These are phyloP conservation scores for Cyberlindnera mycetangii DNA, from an alignment of 805 yeast species.

Conservation along the genomic window DNA sequence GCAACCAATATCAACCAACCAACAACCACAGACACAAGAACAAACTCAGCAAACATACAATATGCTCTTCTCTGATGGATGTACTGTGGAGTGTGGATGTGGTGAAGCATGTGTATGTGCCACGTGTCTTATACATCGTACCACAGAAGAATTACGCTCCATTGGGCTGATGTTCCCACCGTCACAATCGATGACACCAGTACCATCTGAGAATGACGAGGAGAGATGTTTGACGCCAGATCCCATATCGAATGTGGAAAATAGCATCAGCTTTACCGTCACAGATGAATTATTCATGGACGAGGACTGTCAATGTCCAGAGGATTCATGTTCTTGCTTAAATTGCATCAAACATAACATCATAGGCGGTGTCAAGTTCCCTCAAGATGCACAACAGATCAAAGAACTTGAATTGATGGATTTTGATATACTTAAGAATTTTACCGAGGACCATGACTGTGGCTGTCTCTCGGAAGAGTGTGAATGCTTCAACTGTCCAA, in stretches of 20 bases:
- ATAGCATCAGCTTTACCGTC: slow-evolving; percentile 4
- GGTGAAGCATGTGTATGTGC: slow-evolving; percentile 27
- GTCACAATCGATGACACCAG: slow-evolving; percentile 2
- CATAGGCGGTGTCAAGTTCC: slow-evolving; percentile 21
- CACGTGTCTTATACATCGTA: slow-evolving; percentile 28
- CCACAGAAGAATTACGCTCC: slow-evolving; percentile 24
- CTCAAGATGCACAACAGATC: slow-evolving; percentile 13
- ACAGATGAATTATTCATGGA: slow-evolving; percentile 7
- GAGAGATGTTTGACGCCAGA: neutral
- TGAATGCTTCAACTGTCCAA: slow-evolving; percentile 22
- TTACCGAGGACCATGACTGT: slow-evolving; percentile 20
- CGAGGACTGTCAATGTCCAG: slow-evolving; percentile 9
- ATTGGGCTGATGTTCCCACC: slow-evolving; percentile 23
- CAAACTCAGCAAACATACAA: slow-evolving; percentile 13
- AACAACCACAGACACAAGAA: neutral
- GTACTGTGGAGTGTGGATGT: slow-evolving; percentile 28
- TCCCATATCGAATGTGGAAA: neutral
- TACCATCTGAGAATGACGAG: neutral
- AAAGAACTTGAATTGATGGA: neutral
- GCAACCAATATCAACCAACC: neutral
- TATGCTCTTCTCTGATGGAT: slow-evolving; percentile 23
- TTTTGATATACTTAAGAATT: slow-evolving; percentile 2
- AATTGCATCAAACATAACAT: slow-evolving; percentile 27
- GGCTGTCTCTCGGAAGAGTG: slow-evolving; percentile 24
- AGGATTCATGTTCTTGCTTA: slow-evolving; percentile 6